A percentile compares a stretch with the other conserved stretches of the same genome.
These are phyloP conservation scores for Anthoceros angustus DNA, from an alignment of 225 moss, liverwort and hornwort genomes.

Conservation along the genomic window DNA sequence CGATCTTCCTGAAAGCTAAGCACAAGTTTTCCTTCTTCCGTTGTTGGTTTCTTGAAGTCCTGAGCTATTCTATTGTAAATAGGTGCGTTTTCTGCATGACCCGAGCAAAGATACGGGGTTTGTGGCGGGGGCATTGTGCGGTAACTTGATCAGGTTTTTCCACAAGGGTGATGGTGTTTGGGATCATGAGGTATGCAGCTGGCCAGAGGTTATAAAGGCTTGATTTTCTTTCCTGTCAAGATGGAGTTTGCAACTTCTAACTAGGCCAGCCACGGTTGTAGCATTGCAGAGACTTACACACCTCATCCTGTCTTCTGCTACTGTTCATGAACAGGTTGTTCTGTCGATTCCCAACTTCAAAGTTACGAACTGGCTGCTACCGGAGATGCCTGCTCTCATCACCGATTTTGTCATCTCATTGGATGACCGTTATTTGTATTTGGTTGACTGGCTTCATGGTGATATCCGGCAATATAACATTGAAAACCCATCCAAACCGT, in stretches of 20 bases:
- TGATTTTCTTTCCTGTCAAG: not conserved
- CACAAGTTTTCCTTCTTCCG: not conserved
- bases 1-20: not conserved
- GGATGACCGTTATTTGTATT: constrained; percentile 86
- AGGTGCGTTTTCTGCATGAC: constrained; percentile 86
- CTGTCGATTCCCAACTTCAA: constrained; percentile 71
- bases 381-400: constrained; percentile 85
- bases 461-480: constrained; percentile 98
- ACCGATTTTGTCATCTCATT: constrained; percentile 92
- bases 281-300: too few relatives aligned
- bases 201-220: not conserved
- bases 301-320: not conserved
- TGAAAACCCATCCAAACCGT: constrained; percentile 70
- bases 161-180: constrained; percentile 72
- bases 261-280: not conserved
- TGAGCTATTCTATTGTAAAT: constrained; percentile 8
- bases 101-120: constrained; percentile 69
- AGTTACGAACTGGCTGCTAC: constrained; percentile 87
- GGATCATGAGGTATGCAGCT: constrained; percentile 54
- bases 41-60: not conserved
- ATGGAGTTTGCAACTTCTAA: not conserved
- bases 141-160: constrained; percentile 82
- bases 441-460: constrained; percentile 97
- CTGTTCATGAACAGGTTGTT: constrained; percentile 62
- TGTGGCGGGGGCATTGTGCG: constrained; percentile 85